Base-by-base conservation (phyloP, 345 rosid genomes). In the Anacardium occidentale region DNA sequence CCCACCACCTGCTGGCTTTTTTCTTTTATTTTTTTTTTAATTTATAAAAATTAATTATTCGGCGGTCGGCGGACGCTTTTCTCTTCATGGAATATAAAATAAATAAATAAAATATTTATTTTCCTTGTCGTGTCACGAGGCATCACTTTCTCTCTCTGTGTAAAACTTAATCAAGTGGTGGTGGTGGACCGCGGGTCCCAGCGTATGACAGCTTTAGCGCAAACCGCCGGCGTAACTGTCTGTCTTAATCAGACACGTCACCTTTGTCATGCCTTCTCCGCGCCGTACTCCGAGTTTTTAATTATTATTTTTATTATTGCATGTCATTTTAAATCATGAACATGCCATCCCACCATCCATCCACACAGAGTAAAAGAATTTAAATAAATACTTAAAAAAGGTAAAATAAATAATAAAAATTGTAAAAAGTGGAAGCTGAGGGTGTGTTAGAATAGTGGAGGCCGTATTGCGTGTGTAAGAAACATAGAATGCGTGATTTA, bases 181-280 rank as follows among this genome's bases (percentile, higher is more conserved):
- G 34, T 34, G 37, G 66, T 56, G 69, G 29, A 20, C 62, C 4
- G 10, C 20, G 78, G 77, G 73, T 26, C 78, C 78, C 70, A 25
- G 54, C 11, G 50, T 48, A 4, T 13, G 67, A 75, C 63, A 73
- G 65, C 74, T 59, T 69, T 60, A 73, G 62, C 37, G 62, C 73
- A 71, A 69, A 69, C 73, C 66, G 73, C 83, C 78, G 78, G 83
- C 78, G 60, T 29, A 69, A 61, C 76, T 80, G 83, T 74, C 80
- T 76, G 80, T 74, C 74, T 12, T 20, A 10, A 69, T 70, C 78
- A 73, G 74, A 74, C 83, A 80, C 80, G 83, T 80, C 64, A 61
- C 72, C 77, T 62, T 57, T 57, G 26, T 51, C 66, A n/a, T 44
- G 71, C 50, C 68, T 29, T 57, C 52, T 51, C 32, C 26, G 34